Percentiles rank a stretch among this genome's conserved stretches.
Evolutionary conservation across 2,329 filamentous ascomycete genomes (phyloP).

Genomic region (Fusarium tupiense): DNA sequence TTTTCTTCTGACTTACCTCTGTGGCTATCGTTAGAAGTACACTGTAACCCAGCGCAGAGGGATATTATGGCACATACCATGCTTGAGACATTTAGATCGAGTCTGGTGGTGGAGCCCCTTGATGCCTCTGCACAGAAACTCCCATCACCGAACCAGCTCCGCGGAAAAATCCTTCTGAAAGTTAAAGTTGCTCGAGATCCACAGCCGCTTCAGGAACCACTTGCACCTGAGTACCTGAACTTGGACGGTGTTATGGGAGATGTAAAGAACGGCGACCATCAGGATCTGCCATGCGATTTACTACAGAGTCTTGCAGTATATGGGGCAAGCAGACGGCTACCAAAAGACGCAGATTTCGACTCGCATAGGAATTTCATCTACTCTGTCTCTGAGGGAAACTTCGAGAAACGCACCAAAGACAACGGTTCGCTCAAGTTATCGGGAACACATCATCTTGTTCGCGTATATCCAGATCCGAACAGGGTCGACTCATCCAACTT

Average conservation of each 20-base stretch:
- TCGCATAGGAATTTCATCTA: slow-evolving; percentile 11
- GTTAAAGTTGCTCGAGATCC: not conserved
- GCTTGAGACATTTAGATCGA: not conserved
- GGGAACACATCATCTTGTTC: not conserved
- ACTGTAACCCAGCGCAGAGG: not conserved
- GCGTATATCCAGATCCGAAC: slow-evolving; percentile 22
- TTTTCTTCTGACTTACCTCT: slow-evolving; percentile 8
- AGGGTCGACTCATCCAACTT: slow-evolving; percentile 29
- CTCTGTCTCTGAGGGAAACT: slow-evolving; percentile 6
- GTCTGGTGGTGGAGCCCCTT: not conserved
- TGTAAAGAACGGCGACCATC: fast-evolving
- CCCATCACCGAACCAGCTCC: not conserved
- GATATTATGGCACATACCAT: slow-evolving; percentile 12
- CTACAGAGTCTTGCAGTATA: slow-evolving; percentile 19
- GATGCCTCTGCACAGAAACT: not conserved
- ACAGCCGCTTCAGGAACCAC: not conserved
- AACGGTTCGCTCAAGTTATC: not conserved
- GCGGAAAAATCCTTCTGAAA: slow-evolving; percentile 14
- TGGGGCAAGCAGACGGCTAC: slow-evolving; percentile 12
- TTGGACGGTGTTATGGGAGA: fast-evolving
- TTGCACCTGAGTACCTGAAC: not conserved
- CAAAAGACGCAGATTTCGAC: not conserved
- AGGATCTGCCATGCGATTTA: not conserved
- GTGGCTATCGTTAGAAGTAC: slow-evolving; percentile 20
- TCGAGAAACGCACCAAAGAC: not conserved